Evolutionary conservation across 1,139 yeast genomes (phyloP).

Genomic region (Blastobotrys apis): DNA sequence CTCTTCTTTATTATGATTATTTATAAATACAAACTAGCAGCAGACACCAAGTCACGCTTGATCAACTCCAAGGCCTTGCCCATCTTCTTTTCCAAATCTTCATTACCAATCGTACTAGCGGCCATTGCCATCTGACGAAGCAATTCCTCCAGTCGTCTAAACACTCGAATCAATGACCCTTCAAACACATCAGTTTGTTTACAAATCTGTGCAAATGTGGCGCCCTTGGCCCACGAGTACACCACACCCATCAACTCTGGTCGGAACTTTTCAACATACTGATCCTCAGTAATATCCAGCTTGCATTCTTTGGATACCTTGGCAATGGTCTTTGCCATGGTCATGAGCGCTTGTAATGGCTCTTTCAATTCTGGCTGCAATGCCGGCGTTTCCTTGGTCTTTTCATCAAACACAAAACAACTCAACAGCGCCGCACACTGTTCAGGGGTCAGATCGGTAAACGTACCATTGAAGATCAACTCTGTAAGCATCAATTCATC

Average conservation of each 20-base stretch:
- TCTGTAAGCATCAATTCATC: conserved; percentile 78
- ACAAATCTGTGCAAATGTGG: conserved; percentile 91
- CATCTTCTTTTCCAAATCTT: conserved; percentile 83
- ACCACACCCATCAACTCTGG: conserved; percentile 96
- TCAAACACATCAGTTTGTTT: conserved; percentile 98
- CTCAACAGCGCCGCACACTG: conserved; percentile 90
- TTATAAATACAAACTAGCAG: conserved; percentile 79
- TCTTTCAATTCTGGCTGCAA: conserved; percentile 83
- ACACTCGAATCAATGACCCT: conserved; percentile 91
- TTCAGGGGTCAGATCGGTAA: conserved; percentile 79
- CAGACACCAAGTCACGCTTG: conserved; percentile 94
- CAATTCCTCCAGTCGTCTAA: conserved; percentile 89
- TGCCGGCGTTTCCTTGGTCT: conserved; percentile 83
- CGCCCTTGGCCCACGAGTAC: conserved; percentile 94
- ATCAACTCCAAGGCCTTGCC: conserved; percentile 76
- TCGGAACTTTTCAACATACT: conserved; percentile 85
- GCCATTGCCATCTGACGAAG: conserved; percentile 85
- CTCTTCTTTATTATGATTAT: too few relatives aligned
- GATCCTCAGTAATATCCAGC: conserved; percentile 83
- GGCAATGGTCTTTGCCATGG: conserved; percentile 87
- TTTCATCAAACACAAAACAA: conserved; percentile 95
- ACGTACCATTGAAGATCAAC: conserved; percentile 89
- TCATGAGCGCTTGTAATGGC: conserved; percentile 80
- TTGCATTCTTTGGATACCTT: conserved; percentile 85
- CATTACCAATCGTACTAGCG: conserved; percentile 88